Conservation (phyloP, 1,284 basidiomycete genomes). For the Rhodofomes roseus region DNA sequence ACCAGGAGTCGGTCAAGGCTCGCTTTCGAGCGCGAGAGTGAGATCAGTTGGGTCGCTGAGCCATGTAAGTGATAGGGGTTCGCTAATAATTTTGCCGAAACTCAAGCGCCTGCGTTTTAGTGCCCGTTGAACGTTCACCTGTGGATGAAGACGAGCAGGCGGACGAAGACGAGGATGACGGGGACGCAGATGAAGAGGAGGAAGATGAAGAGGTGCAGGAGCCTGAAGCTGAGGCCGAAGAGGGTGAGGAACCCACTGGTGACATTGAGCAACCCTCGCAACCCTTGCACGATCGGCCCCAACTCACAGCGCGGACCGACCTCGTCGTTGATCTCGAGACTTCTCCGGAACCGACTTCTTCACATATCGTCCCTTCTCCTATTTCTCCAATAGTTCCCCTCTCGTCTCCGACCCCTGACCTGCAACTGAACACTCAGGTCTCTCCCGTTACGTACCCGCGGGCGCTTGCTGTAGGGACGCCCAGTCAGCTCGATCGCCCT, state of each 20-base stretch:
- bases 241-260: conserved; percentile 31
- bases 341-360: conserved; percentile 44
- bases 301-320: conserved; percentile 52
- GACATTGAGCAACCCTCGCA: conserved; percentile 17
- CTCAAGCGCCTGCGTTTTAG: conserved; percentile 27
- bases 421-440: conserved; percentile 40
- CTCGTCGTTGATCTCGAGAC: conserved; percentile 60
- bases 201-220: conserved; percentile 29
- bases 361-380: conserved; percentile 46
- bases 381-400: conserved; percentile 45
- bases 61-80: conserved; percentile 42
- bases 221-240: conserved; percentile 19
- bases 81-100: background rate
- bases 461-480: conserved; percentile 58
- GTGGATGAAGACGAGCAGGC: conserved; percentile 36
- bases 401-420: conserved; percentile 23
- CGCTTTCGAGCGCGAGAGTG: conserved; percentile 45
- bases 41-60: conserved; percentile 74
- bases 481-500: conserved; percentile 50
- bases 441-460: conserved; percentile 52
- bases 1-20: conserved; percentile 29
- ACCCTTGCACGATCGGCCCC: conserved; percentile 13
- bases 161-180: conserved; percentile 35
- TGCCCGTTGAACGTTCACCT: conserved; percentile 48
- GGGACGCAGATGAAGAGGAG: conserved; percentile 43